phyloP scores from a whole-genome alignment of 352 stramenopile species.

The Globisporangium viniferum region DNA sequence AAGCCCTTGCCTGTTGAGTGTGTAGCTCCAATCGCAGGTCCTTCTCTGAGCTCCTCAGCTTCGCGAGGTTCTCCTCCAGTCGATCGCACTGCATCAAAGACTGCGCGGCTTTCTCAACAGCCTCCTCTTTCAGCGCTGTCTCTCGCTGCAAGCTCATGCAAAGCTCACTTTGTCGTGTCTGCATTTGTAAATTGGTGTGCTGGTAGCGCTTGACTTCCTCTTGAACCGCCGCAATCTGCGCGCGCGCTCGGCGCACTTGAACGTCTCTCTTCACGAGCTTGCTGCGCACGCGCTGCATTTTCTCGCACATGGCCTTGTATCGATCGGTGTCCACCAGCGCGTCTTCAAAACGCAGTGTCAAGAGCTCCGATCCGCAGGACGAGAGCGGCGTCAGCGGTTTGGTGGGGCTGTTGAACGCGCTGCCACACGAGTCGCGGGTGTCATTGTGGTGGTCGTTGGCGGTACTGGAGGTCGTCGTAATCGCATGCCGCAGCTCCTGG shows the following conservation, averaged over 20 bases:
- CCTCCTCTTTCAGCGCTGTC: constrained; percentile 23
- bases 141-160: constrained; percentile 21
- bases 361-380: constrained; percentile 26
- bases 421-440: constrained; percentile 1
- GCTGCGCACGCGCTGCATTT: constrained; percentile 33
- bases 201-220: constrained; percentile 14
- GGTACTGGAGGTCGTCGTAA: constrained; percentile 1
- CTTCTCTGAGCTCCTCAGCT: neutral
- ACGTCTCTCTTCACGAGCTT: constrained; percentile 32
- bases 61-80: constrained; percentile 3
- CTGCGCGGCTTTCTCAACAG: constrained; percentile 39
- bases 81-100: constrained; percentile 28
- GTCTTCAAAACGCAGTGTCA: constrained; percentile 13
- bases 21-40: constrained; percentile 16
- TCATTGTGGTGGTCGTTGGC: neutral
- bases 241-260: constrained; percentile 30
- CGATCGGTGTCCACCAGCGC: constrained; percentile 33
- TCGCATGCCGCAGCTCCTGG: constrained; percentile 27
- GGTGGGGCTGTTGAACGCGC: constrained; percentile 4
- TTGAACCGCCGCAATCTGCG: constrained; percentile 21
- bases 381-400: constrained; percentile 18
- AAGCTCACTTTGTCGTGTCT: constrained; percentile 16
- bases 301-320: constrained; percentile 41
- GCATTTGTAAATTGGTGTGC: constrained; percentile 4
- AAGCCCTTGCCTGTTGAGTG: neutral